Percentiles rank a stretch among this genome's conserved stretches.
These are phyloP conservation scores for Chamaecyparis obtusa DNA, from an alignment of 75 land plant genomes.

Conservation along the genomic window DNA sequence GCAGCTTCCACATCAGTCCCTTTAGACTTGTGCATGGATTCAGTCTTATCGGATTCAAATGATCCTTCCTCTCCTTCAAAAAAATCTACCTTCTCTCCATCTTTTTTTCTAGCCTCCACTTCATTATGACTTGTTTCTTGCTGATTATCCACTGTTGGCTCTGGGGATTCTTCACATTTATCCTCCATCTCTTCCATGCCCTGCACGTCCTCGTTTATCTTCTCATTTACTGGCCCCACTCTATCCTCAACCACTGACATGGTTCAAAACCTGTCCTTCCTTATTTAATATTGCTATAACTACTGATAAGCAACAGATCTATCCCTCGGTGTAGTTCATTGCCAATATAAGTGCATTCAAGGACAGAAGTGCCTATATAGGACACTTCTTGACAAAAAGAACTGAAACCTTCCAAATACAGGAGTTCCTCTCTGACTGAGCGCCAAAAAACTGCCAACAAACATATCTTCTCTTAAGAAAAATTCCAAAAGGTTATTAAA, in stretches of 20 bases:
- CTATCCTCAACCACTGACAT: background rate
- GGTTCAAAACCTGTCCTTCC: background rate
- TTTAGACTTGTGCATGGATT: background rate
- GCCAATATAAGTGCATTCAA: background rate
- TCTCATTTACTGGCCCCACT: background rate
- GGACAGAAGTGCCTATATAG: background rate
- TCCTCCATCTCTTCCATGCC: background rate
- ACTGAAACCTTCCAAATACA: background rate
- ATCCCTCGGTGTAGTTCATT: conserved; percentile 1
- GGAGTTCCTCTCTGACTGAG: background rate
- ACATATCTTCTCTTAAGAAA: background rate
- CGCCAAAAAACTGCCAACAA: background rate
- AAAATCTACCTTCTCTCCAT: background rate
- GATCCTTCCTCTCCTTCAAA: background rate
- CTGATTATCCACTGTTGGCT: background rate
- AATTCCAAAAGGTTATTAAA: background rate
- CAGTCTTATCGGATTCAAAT: background rate
- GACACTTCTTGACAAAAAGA: background rate
- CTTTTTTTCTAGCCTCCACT: background rate
- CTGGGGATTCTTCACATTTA: background rate
- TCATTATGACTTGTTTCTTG: background rate
- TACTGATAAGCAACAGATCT: too few relatives aligned
- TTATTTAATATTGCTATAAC: background rate
- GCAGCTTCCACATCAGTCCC: background rate
- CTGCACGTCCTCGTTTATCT: background rate